Conservation (phyloP, 2,329 filamentous ascomycete species). For the Bimuria novae-zelandiae region DNA sequence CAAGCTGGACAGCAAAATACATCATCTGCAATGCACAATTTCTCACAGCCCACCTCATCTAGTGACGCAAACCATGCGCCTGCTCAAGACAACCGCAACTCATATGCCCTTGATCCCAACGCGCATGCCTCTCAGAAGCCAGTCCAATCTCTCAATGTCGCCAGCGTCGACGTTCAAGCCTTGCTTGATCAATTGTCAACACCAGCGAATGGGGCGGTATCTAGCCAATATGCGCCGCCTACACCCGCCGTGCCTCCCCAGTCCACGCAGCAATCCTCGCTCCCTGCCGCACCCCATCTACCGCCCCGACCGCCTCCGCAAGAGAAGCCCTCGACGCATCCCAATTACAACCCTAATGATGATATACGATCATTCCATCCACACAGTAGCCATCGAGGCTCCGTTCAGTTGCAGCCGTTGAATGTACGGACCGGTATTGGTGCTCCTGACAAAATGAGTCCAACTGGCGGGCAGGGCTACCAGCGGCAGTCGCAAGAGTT, state of each 20-base stretch:
- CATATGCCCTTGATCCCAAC: slow-evolving; percentile 40
- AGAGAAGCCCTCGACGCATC: slow-evolving; percentile 53
- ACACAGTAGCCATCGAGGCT: slow-evolving; percentile 46
- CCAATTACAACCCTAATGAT: slow-evolving; percentile 54
- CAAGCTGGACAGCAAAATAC: slow-evolving; percentile 42
- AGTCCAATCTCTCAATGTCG: slow-evolving; percentile 36
- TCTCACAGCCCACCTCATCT: slow-evolving; percentile 37
- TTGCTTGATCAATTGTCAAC: slow-evolving; percentile 51
- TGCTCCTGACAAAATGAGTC: slow-evolving; percentile 21
- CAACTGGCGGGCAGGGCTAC: slow-evolving; percentile 22
- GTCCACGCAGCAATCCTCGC: slow-evolving; percentile 39
- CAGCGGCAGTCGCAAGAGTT: slow-evolving; percentile 32
- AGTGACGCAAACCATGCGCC: slow-evolving; percentile 42
- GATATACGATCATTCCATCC: slow-evolving; percentile 58
- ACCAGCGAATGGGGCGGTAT: slow-evolving; percentile 34
- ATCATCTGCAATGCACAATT: slow-evolving; percentile 46
- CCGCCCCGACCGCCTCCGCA: slow-evolving; percentile 56
- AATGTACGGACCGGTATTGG: slow-evolving; percentile 18
- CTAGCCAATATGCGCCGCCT: slow-evolving; percentile 42
- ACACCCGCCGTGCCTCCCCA: slow-evolving; percentile 35
- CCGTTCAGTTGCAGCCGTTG: slow-evolving; percentile 35
- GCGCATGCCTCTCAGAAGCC: slow-evolving; percentile 39
- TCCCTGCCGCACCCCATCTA: slow-evolving; percentile 48
- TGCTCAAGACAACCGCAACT: slow-evolving; percentile 34
- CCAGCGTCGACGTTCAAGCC: slow-evolving; percentile 52